Evolutionary conservation across 164 flowering plant genomes (phyloP).

Genomic region (Vitis labrusca): DNA sequence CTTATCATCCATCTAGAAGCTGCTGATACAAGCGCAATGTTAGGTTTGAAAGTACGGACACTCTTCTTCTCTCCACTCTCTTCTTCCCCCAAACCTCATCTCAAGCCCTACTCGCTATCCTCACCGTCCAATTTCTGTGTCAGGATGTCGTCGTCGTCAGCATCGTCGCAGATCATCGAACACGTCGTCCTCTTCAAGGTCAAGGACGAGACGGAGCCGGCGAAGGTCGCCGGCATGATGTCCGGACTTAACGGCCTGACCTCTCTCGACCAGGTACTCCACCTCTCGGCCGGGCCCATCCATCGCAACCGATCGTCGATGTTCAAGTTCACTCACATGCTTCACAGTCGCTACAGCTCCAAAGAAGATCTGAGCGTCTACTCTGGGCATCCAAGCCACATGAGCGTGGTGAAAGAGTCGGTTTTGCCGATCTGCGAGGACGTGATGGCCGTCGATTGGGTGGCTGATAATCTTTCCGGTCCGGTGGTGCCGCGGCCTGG

Average conservation of each 20-base stretch:
- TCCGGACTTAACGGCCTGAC: slow-evolving; percentile 37
- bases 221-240: slow-evolving; percentile 50
- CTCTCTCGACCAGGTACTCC: slow-evolving; percentile 50
- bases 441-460: slow-evolving; percentile 77
- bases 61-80: too few species aligned
- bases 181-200: slow-evolving; percentile 79
- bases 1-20: too few species aligned
- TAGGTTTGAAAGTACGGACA: too few species aligned
- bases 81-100: slow-evolving; percentile 6
- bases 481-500: slow-evolving; percentile 27
- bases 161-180: slow-evolving; percentile 31
- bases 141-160: slow-evolving; percentile 3
- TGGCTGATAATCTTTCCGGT: slow-evolving; percentile 23
- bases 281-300: slow-evolving; percentile 59
- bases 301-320: slow-evolving; percentile 32
- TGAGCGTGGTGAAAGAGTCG: slow-evolving; percentile 39
- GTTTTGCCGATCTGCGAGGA: slow-evolving; percentile 70
- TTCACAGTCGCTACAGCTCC: slow-evolving; percentile 61
- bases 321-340: slow-evolving; percentile 54
- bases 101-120: background rate
- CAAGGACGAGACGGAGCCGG: slow-evolving; percentile 36
- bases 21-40: too few species aligned
- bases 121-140: background rate
- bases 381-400: slow-evolving; percentile 50
- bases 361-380: slow-evolving; percentile 51